Evolutionary conservation across 2,329 filamentous ascomycete genomes (phyloP).

Genomic region (Pseudocercospora musae): DNA sequence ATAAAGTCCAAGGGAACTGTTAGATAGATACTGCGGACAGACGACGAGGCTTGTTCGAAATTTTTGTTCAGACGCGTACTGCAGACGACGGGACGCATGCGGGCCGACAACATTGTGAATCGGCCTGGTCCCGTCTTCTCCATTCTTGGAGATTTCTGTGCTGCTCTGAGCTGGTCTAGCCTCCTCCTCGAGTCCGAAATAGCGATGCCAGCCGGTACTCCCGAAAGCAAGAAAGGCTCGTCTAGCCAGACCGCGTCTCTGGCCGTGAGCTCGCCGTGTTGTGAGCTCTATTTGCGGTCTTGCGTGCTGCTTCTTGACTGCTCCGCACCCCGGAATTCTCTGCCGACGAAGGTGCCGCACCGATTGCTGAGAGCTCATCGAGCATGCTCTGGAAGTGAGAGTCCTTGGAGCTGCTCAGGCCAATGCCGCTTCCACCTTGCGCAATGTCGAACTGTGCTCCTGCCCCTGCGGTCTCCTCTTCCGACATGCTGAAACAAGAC

Average conservation of each 20-base stretch:
- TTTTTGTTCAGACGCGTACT: not conserved
- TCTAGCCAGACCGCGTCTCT: not conserved
- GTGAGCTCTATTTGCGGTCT: not conserved
- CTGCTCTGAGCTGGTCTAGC: not conserved
- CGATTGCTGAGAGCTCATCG: not conserved
- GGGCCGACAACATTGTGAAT: not conserved
- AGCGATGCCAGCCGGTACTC: not conserved
- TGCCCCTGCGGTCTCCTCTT: not conserved
- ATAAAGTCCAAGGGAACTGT: conserved; percentile 68
- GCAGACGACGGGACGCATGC: not conserved
- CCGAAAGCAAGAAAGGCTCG: not conserved
- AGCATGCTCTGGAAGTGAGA: not conserved
- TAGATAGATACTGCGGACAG: conserved; percentile 80
- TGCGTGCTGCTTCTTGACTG: not conserved
- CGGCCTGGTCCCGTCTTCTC: not conserved
- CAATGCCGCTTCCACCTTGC: not conserved
- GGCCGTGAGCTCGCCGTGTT: not conserved
- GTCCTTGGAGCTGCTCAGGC: not conserved
- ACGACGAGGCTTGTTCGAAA: not conserved
- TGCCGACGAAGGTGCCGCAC: not conserved
- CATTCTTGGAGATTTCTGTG: not conserved
- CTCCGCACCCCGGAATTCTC: not conserved
- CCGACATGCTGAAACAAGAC: not conserved
- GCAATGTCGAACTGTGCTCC: not conserved
- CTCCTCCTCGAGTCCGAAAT: not conserved